These are phyloP conservation scores for Pachysandra terminalis DNA, from an alignment of 164 flowering plant genomes.

Conservation along the genomic window DNA sequence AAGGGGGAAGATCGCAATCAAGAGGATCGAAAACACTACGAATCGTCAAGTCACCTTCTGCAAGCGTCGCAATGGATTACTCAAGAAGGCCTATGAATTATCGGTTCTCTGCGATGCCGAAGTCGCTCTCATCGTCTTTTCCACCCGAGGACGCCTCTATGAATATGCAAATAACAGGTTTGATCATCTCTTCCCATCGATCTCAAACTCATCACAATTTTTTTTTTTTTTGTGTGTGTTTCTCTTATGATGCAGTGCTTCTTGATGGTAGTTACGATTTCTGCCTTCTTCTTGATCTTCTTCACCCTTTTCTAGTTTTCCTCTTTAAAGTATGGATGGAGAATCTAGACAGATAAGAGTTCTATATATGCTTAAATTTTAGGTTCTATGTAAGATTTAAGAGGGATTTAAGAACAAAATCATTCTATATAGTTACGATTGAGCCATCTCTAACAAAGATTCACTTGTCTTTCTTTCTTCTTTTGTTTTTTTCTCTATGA, in stretches of 20 bases:
- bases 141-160: conserved; percentile 80
- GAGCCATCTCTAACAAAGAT: conserved; percentile 19
- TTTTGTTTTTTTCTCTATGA: conserved; percentile 11
- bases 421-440: conserved; percentile 18
- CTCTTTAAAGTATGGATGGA: not conserved
- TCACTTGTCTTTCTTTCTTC: conserved; percentile 27
- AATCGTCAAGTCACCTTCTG: conserved; percentile 83
- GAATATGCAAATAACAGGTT: conserved; percentile 84
- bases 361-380: not conserved
- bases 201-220: not conserved
- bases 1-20: conserved; percentile 81
- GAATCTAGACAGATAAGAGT: not conserved
- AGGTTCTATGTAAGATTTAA: conserved; percentile 15
- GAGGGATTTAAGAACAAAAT: conserved; percentile 15
- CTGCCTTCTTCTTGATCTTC: not conserved
- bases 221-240: no score
- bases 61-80: conserved; percentile 70
- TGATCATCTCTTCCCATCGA: not conserved
- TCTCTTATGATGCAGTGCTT: not conserved
- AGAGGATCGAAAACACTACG: conserved; percentile 82
- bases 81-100: conserved; percentile 74
- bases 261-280: not conserved
- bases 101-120: conserved; percentile 83
- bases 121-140: conserved; percentile 76
- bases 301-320: not conserved